These are phyloP conservation scores for Spinacia oleracea DNA, from an alignment of 179 eudicot genomes.

Conservation along the genomic window DNA sequence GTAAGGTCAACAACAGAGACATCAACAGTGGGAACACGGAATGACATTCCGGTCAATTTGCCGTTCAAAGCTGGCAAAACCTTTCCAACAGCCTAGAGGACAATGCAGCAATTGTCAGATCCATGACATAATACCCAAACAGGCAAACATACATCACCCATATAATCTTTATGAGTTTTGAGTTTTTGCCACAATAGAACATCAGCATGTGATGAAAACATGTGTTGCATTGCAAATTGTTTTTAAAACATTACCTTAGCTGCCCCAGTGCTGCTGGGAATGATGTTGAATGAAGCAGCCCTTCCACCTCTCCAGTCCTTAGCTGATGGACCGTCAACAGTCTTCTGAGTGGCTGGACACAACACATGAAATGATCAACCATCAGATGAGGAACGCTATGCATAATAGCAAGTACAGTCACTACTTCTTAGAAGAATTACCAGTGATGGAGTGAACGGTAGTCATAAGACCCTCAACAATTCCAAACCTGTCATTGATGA, in stretches of 20 bases:
- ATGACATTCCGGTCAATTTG: conserved; percentile 69
- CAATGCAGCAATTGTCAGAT: not conserved
- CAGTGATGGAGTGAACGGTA: conserved; percentile 69
- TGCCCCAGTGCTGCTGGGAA: conserved; percentile 95
- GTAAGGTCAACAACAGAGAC: conserved; percentile 79
- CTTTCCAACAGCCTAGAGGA: conserved; percentile 65
- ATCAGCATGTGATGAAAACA: not conserved
- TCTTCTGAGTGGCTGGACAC: conserved; percentile 73
- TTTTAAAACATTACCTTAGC: conserved; percentile 60
- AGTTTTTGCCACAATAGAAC: not conserved
- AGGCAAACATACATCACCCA: not conserved
- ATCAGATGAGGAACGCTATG: not conserved
- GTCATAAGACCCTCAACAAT: conserved; percentile 93
- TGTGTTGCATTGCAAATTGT: not conserved
- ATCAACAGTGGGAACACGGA: conserved; percentile 77
- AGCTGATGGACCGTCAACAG: conserved; percentile 88
- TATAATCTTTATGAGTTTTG: too few species aligned
- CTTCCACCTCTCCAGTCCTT: conserved; percentile 99
- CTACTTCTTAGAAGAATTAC: conserved; percentile 27
- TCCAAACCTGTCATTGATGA: conserved; percentile 69
- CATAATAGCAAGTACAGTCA: not conserved
- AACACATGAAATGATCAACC: not conserved
- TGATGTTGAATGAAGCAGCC: conserved; percentile 87
- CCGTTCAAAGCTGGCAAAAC: conserved; percentile 68
- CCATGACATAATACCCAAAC: not conserved